A percentile compares a stretch with the other conserved stretches of the same genome.
Conservation (phyloP, 352 stramenopile genomes). For the Peronosclerospora sorghi region DNA sequence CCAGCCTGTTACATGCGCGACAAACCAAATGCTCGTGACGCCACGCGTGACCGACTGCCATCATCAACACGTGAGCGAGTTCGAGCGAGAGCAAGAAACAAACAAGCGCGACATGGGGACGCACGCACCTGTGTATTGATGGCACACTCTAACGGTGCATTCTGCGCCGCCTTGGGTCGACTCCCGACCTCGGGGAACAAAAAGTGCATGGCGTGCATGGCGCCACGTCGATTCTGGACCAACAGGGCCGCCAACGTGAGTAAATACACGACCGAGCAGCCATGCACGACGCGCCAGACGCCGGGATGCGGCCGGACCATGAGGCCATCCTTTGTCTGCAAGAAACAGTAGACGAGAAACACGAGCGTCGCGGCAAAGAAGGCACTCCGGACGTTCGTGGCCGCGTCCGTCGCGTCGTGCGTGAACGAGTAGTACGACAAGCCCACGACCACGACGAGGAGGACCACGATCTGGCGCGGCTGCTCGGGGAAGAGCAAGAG, state of each 20-base stretch:
- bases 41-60: constrained; percentile 46
- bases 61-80: neutral
- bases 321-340: constrained; percentile 69
- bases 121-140: constrained; percentile 40
- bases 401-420: constrained; percentile 56
- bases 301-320: constrained; percentile 71
- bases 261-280: constrained; percentile 67
- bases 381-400: constrained; percentile 52
- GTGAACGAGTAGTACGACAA: constrained; percentile 80
- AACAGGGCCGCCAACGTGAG: constrained; percentile 54
- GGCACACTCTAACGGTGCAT: constrained; percentile 38
- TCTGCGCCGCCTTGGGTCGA: constrained; percentile 18
- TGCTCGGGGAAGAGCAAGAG: constrained; percentile 70
- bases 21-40: constrained; percentile 75
- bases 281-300: constrained; percentile 71
- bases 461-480: constrained; percentile 67
- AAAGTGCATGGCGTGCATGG: constrained; percentile 54
- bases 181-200: constrained; percentile 65
- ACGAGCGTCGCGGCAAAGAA: constrained; percentile 55
- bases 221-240: constrained; percentile 56
- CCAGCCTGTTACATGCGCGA: constrained; percentile 80
- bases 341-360: constrained; percentile 80
- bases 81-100: neutral
- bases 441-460: constrained; percentile 37
- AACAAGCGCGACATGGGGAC: neutral